Evolutionary conservation across 345 rosid genomes (phyloP), one percentile per base, ranked within the genome.

Genomic region (Brassica napus): DNA sequence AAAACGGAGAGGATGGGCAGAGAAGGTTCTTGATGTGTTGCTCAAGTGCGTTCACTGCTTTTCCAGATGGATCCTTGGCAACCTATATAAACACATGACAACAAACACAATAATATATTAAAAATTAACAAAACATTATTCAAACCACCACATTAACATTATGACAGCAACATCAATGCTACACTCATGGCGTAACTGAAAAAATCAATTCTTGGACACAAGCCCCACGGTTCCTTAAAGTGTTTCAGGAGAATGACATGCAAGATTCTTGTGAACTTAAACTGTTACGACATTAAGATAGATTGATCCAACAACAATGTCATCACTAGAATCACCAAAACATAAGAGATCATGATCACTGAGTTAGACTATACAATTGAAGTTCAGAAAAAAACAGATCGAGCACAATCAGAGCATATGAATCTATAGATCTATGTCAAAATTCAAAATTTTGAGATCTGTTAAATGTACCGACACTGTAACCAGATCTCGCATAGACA

Each of bases 11-110:
- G 4, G 97, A 88, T 55, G 97, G 97, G 55, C 81, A 24, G 26
- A 92, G 82, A 52, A 92, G 88, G 84, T 88, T 92, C 96, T 83
- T 86, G 72, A 91, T 91, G 87, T 92, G 97, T 86, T 92, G 97
- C 88, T 88, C 89, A 83, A 92, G 90, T 12, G 94, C 97, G 75
- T 92, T 92, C 78, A 92, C 92, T 54, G 90, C 89, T 64, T 89
- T 88, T n/a, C 94, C 96, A 39, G 88, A 79, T 68, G 97, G 97
- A 66, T 92, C 90, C 74, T 92, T 86, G 10, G 97, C 97, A 78
- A 92, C 97, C 97, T 92, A 83, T 91, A 83, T 16, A 75, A 75
- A 39, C 18, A 69, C 75, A 69, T 77, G 44, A 69, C 28, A 58
- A 67, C 34, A 52, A 47, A 31, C 23, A 59, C 67, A 32, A 4